phyloP scores from a whole-genome alignment of 106 monocot species.

The Dactylorhiza incarnata region DNA sequence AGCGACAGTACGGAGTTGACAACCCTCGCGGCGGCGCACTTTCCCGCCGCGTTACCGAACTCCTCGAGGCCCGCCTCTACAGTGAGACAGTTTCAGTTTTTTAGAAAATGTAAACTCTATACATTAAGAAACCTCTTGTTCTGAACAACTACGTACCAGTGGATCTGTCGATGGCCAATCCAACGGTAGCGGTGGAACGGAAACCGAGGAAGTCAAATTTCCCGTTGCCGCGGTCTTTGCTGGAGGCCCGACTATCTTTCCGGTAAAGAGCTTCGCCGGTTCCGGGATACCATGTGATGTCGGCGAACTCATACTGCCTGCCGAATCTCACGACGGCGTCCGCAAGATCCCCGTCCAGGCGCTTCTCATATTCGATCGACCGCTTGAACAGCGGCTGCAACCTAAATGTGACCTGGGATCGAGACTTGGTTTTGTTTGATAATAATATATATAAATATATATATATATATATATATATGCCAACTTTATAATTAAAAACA shows the following conservation, averaged over 20 bases:
- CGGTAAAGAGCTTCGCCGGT: constrained; percentile 37
- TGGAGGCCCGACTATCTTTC: constrained; percentile 33
- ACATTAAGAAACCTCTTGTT: not conserved
- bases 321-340: constrained; percentile 15
- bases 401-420: constrained; percentile 26
- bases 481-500: too few relatives aligned
- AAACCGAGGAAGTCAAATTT: constrained; percentile 31
- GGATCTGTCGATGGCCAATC: constrained; percentile 9
- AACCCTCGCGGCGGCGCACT: constrained; percentile 16
- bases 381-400: constrained; percentile 49
- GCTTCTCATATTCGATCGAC: constrained; percentile 15
- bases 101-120: too few relatives aligned
- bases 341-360: constrained; percentile 21
- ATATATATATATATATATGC: too few relatives aligned
- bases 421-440: not conserved
- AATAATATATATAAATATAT: not conserved
- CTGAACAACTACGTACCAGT: constrained; percentile 16
- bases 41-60: constrained; percentile 9
- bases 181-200: constrained; percentile 12
- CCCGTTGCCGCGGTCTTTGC: constrained; percentile 30
- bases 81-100: not conserved
- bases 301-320: constrained; percentile 41
- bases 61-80: constrained; percentile 39
- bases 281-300: constrained; percentile 46
- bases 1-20: not conserved